Percentiles rank a stretch among this genome's conserved stretches.
These are phyloP conservation scores for Limonomyces culmigenus DNA, from an alignment of 1,284 basidiomycete genomes.

Conservation along the genomic window DNA sequence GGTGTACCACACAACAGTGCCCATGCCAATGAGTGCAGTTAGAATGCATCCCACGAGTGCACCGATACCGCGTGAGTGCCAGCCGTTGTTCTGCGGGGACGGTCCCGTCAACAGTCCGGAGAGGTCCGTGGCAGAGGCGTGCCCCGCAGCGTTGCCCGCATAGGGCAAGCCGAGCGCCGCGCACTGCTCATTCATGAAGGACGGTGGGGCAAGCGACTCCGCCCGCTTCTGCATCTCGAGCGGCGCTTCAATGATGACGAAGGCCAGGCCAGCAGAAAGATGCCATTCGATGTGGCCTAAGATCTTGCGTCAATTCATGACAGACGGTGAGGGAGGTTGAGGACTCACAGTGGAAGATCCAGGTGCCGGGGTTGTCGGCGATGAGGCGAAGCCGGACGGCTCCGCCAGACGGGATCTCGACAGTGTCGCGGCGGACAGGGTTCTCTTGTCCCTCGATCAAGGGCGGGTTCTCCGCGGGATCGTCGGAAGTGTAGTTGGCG, in stretches of 20 bases:
- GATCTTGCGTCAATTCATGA: not conserved
- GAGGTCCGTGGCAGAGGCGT: constrained; percentile 38
- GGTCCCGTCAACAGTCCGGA: constrained; percentile 47
- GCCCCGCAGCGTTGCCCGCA: constrained; percentile 71
- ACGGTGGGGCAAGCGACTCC: constrained; percentile 23
- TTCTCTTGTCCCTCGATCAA: constrained; percentile 61
- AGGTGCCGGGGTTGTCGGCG: constrained; percentile 73
- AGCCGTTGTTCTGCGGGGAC: constrained; percentile 57
- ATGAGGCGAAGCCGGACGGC: constrained; percentile 52
- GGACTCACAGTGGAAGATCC: constrained; percentile 63
- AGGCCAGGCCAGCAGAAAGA: constrained; percentile 59
- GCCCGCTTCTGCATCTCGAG: constrained; percentile 32
- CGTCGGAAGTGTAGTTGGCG: constrained; percentile 58
- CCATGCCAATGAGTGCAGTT: constrained; percentile 69
- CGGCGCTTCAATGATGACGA: constrained; percentile 68
- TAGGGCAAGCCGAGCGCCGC: constrained; percentile 33
- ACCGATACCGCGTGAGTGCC: constrained; percentile 65
- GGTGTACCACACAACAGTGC: constrained; percentile 70
- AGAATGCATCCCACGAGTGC: constrained; percentile 81
- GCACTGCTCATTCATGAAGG: constrained; percentile 56
- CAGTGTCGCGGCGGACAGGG: constrained; percentile 74
- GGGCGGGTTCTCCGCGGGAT: constrained; percentile 70
- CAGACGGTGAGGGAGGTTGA: not conserved
- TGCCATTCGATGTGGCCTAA: constrained; percentile 75
- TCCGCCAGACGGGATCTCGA: constrained; percentile 41